Conservation (phyloP, 129 eudicot species). For the Artemisia tridentata region DNA sequence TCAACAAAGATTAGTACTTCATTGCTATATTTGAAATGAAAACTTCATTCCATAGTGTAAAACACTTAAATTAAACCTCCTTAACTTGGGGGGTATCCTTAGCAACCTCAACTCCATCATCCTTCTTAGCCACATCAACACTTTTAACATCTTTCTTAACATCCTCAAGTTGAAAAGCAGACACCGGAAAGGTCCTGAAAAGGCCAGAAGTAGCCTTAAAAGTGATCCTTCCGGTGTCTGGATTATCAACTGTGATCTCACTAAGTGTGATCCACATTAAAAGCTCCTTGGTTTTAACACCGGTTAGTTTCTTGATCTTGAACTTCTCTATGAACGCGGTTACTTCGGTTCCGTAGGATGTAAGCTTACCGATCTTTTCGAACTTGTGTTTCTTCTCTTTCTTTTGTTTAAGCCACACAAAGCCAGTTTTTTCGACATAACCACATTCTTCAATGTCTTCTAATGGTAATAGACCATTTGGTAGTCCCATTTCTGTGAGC, state of each 20-base stretch:
- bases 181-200: conserved; percentile 50
- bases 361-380: conserved; percentile 53
- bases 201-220: conserved; percentile 67
- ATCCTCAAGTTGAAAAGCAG: conserved; percentile 56
- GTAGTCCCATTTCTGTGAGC: conserved; percentile 63
- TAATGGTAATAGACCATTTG: conserved; percentile 76
- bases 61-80: no score
- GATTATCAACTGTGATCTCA: conserved; percentile 48
- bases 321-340: conserved; percentile 52
- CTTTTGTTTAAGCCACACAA: conserved; percentile 80
- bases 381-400: conserved; percentile 58
- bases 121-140: no score
- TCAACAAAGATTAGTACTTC: no score
- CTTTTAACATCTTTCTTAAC: conserved; percentile 38
- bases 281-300: conserved; percentile 75
- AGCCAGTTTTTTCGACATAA: conserved; percentile 64
- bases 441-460: conserved; percentile 71
- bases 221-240: conserved; percentile 57
- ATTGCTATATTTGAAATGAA: no score
- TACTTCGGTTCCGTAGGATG: conserved; percentile 57
- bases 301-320: conserved; percentile 72
- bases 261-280: conserved; percentile 56
- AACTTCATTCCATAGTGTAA: no score
- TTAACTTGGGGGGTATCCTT: no score
- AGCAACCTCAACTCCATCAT: no score